Percentiles rank a stretch among this genome's conserved stretches.
Conservation (phyloP, 371 early-diverging fungal genomes). For the Haplosporangium sp. region DNA sequence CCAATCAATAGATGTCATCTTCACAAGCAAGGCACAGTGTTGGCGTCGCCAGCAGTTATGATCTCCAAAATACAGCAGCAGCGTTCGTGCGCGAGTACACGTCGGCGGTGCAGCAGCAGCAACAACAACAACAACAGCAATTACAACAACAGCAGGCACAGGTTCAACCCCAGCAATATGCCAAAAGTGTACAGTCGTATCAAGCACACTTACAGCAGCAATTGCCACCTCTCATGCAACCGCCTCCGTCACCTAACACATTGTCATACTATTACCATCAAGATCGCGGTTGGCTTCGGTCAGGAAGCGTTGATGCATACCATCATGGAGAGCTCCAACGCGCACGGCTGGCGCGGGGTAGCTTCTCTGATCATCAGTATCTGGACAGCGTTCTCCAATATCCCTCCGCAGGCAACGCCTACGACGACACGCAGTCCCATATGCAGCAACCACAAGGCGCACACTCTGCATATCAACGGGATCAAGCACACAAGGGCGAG, state of each 20-base stretch:
- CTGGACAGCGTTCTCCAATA: constrained; percentile 45
- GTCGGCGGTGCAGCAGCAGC: constrained; percentile 43
- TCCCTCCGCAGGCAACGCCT: constrained; percentile 14
- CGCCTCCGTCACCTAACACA: constrained; percentile 68
- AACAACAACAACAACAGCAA: constrained; percentile 33
- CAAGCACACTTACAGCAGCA: constrained; percentile 43
- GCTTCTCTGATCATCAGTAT: constrained; percentile 51
- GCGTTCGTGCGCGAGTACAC: constrained; percentile 51
- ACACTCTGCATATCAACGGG: constrained; percentile 10
- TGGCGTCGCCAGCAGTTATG: constrained; percentile 21
- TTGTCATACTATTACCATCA: constrained; percentile 65
- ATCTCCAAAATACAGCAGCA: constrained; percentile 41
- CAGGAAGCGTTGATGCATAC: constrained; percentile 58
- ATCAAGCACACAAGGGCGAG: constrained; percentile 24
- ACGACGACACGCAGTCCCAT: constrained; percentile 38
- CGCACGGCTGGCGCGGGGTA: constrained; percentile 44
- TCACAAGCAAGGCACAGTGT: constrained; percentile 32
- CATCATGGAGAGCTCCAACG: constrained; percentile 61
- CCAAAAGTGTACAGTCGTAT: constrained; percentile 30
- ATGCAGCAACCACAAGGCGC: constrained; percentile 40
- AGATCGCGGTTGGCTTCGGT: constrained; percentile 57
- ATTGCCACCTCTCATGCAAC: constrained; percentile 59
- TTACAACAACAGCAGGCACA: constrained; percentile 39
- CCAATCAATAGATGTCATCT: constrained; percentile 36
- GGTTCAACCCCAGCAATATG: constrained; percentile 49